Evolutionary conservation across 2,329 filamentous ascomycete genomes (phyloP).

Genomic region (Aspergillus unguis): DNA sequence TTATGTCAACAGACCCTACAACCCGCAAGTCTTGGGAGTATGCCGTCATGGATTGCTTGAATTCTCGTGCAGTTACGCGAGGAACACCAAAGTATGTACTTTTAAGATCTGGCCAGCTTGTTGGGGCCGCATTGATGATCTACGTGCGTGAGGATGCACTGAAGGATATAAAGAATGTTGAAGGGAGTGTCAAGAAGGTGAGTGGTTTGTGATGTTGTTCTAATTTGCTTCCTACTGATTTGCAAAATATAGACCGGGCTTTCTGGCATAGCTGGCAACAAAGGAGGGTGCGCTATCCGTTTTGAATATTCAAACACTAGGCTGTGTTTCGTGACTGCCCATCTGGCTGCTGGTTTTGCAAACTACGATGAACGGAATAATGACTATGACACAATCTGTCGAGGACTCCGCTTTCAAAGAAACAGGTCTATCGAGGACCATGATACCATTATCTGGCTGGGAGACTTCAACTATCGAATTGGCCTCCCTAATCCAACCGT

Average conservation of each 20-base stretch:
- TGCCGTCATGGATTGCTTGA: constrained; percentile 73
- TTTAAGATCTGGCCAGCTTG: constrained; percentile 85
- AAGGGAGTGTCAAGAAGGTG: constrained; percentile 88
- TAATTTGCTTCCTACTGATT: neutral
- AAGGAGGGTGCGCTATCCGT: constrained; percentile 92
- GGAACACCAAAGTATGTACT: constrained; percentile 80
- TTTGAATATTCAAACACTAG: constrained; percentile 92
- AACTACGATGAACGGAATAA: constrained; percentile 96
- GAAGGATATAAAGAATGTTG: constrained; percentile 87
- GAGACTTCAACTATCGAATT: constrained; percentile 98
- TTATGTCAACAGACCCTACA: constrained; percentile 95
- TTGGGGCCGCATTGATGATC: constrained; percentile 87
- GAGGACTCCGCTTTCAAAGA: constrained; percentile 83
- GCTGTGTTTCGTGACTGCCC: constrained; percentile 92
- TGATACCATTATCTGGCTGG: constrained; percentile 87
- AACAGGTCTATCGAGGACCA: constrained; percentile 91
- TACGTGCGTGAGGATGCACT: constrained; percentile 80
- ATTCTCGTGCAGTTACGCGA: constrained; percentile 62
- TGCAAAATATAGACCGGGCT: constrained; percentile 61
- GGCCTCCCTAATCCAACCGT: constrained; percentile 76
- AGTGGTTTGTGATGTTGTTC: constrained; percentile 31
- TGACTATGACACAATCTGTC: constrained; percentile 85
- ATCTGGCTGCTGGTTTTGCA: constrained; percentile 90
- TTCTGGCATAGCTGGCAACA: constrained; percentile 97
- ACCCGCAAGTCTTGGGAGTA: constrained; percentile 82